phyloP scores from a whole-genome alignment of 345 rosid genomes.

The Laguncularia racemosa region DNA sequence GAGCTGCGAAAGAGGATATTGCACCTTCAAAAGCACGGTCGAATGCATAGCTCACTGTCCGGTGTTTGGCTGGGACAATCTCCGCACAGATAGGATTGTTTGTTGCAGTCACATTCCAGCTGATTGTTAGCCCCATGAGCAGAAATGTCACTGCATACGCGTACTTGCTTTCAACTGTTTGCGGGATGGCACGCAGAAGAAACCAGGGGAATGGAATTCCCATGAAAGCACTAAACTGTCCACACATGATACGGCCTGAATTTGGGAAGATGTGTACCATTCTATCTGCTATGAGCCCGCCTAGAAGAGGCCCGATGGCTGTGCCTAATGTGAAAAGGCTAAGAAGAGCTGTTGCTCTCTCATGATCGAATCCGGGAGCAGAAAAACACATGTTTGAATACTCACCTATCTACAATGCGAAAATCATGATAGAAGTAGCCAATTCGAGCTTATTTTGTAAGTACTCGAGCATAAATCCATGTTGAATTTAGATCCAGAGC shows the following conservation, averaged over 20 bases:
- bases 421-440: no score
- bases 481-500: no score
- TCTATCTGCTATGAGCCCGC: slow-evolving; percentile 75
- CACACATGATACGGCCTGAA: slow-evolving; percentile 84
- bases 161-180: slow-evolving; percentile 48
- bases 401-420: no score
- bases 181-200: slow-evolving; percentile 76
- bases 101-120: slow-evolving; percentile 82
- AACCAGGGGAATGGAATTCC: slow-evolving; percentile 85
- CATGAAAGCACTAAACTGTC: slow-evolving; percentile 92
- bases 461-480: no score
- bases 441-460: no score
- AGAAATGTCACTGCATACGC: slow-evolving; percentile 53
- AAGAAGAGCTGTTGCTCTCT: slow-evolving; percentile 64
- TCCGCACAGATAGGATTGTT: slow-evolving; percentile 94
- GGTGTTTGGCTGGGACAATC: slow-evolving; percentile 80
- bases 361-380: slow-evolving; percentile 65
- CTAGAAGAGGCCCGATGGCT: slow-evolving; percentile 63
- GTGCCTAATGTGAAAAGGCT: slow-evolving; percentile 76
- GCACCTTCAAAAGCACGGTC: slow-evolving; percentile 92
- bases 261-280: slow-evolving; percentile 50
- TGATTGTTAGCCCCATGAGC: slow-evolving; percentile 80
- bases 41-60: slow-evolving; percentile 91
- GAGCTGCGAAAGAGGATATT: slow-evolving; percentile 90
- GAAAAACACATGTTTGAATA: background rate